Conservation (phyloP, 768 basidiomycete genomes). For the Hygrophorus russula region DNA sequence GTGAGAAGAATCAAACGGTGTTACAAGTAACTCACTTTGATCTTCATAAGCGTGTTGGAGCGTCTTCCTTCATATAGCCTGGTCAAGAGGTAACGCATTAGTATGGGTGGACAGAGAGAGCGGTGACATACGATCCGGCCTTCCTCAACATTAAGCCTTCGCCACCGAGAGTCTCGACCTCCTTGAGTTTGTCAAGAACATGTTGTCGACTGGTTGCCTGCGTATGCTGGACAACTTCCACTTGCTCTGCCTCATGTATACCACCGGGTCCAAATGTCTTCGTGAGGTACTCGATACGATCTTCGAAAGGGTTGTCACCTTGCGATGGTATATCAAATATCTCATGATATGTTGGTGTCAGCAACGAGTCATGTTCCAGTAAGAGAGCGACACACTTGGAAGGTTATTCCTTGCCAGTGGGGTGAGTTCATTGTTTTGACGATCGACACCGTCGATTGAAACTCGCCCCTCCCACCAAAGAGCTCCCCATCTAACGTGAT, state of each 20-base stretch:
- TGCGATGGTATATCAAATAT: slow-evolving; percentile 49
- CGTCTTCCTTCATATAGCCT: slow-evolving; percentile 41
- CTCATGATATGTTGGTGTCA: slow-evolving; percentile 9
- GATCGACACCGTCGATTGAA: slow-evolving; percentile 47
- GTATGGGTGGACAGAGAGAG: background rate
- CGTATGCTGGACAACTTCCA: slow-evolving; percentile 38
- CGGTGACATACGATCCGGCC: slow-evolving; percentile 31
- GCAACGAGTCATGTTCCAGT: background rate
- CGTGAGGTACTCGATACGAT: slow-evolving; percentile 32
- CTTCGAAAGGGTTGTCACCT: slow-evolving; percentile 36
- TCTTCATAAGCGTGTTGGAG: slow-evolving; percentile 38
- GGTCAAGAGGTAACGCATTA: slow-evolving; percentile 1
- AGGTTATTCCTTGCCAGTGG: slow-evolving; percentile 43
- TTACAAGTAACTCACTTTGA: slow-evolving; percentile 29
- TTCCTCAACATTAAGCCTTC: slow-evolving; percentile 50
- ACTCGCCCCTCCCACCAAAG: slow-evolving; percentile 44
- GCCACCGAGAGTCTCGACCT: slow-evolving; percentile 41
- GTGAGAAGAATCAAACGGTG: background rate
- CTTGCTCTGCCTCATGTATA: slow-evolving; percentile 27
- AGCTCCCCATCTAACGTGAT: slow-evolving; percentile 50
- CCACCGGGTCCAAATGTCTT: slow-evolving; percentile 36
- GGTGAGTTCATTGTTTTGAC: slow-evolving; percentile 48
- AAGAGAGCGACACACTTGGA: slow-evolving; percentile 28
- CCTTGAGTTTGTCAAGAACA: slow-evolving; percentile 42
- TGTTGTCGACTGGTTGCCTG: slow-evolving; percentile 33